These are phyloP conservation scores for Cladorrhinum sp. DNA, from an alignment of 2,329 filamentous ascomycete species.

Conservation along the genomic window DNA sequence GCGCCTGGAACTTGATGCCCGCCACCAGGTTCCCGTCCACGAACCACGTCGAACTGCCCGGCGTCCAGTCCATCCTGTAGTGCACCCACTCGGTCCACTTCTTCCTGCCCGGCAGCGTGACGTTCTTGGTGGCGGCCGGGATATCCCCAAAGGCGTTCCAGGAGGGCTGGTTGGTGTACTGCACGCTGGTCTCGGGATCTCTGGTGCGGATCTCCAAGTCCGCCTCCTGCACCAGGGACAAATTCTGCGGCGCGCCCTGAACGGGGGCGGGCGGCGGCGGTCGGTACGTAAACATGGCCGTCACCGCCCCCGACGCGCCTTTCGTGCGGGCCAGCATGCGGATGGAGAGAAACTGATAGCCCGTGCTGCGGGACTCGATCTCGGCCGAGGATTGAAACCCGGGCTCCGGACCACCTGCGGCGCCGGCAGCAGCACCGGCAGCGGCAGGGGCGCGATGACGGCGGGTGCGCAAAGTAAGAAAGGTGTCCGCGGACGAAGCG, in stretches of 20 bases:
- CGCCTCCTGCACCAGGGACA: conserved; percentile 27
- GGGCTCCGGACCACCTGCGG: too few species aligned
- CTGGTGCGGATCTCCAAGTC: conserved; percentile 40
- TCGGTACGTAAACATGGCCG: conserved; percentile 36
- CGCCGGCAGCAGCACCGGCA: too few species aligned
- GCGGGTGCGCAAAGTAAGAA: conserved; percentile 35
- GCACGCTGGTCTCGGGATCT: conserved; percentile 35
- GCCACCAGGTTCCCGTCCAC: conserved; percentile 44
- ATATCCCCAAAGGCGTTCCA: conserved; percentile 42
- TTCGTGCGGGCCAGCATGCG: conserved; percentile 34
- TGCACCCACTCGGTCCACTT: conserved; percentile 48
- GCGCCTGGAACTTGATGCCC: conserved; percentile 47
- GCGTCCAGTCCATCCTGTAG: conserved; percentile 52
- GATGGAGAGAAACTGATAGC: conserved; percentile 32
- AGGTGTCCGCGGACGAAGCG: conserved; percentile 30
- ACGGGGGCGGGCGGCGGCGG: too few species aligned
- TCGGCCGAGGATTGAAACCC: conserved; percentile 32
- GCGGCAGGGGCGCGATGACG: conserved; percentile 27
- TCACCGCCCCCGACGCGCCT: conserved; percentile 32
- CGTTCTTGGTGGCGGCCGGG: conserved; percentile 39
- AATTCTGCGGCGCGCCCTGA: conserved; percentile 20
- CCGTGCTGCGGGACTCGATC: conserved; percentile 30
- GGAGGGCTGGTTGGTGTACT: conserved; percentile 52
- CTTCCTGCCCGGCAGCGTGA: conserved; percentile 34
- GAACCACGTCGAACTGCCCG: conserved; percentile 46